phyloP scores from a whole-genome alignment of 768 basidiomycete species.

The Baorangia bicolor region DNA sequence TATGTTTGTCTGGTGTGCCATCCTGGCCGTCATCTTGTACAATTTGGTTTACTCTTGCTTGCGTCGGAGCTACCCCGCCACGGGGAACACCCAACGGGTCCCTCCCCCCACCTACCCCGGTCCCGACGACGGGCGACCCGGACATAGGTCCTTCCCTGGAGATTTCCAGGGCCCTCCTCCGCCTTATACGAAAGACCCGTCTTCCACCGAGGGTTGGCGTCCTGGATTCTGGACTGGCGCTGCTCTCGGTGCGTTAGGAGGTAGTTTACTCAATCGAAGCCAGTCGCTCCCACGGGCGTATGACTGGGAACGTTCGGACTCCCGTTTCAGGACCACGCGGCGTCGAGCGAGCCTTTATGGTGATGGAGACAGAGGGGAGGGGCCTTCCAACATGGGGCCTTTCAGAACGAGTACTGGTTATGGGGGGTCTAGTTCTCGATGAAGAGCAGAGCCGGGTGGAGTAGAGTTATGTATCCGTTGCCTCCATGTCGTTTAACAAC shows the following conservation, averaged over 20 bases:
- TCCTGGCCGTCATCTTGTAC: conserved; percentile 56
- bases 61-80: conserved; percentile 28
- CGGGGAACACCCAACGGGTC: conserved; percentile 30
- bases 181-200: conserved; percentile 49
- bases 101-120: conserved; percentile 34
- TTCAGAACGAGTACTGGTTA: conserved; percentile 79
- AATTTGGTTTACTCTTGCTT: conserved; percentile 57
- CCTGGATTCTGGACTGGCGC: conserved; percentile 90
- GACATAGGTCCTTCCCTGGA: conserved; percentile 54
- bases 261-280: conserved; percentile 49
- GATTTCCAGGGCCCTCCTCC: conserved; percentile 51
- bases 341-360: conserved; percentile 24
- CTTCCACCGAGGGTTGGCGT: conserved; percentile 41
- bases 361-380: conserved; percentile 61
- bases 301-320: conserved; percentile 58
- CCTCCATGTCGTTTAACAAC: neutral
- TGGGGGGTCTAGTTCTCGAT: conserved; percentile 75
- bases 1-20: conserved; percentile 53
- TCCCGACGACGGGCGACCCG: conserved; percentile 18
- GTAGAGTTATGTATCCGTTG: neutral
- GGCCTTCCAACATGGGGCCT: conserved; percentile 63
- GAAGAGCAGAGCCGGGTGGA: conserved; percentile 17
- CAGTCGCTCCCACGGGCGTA: conserved; percentile 36
- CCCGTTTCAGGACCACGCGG: conserved; percentile 29
- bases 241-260: conserved; percentile 67